Evolutionary conservation across 345 rosid genomes (phyloP).

Genomic region (Eucalyptus grandis): DNA sequence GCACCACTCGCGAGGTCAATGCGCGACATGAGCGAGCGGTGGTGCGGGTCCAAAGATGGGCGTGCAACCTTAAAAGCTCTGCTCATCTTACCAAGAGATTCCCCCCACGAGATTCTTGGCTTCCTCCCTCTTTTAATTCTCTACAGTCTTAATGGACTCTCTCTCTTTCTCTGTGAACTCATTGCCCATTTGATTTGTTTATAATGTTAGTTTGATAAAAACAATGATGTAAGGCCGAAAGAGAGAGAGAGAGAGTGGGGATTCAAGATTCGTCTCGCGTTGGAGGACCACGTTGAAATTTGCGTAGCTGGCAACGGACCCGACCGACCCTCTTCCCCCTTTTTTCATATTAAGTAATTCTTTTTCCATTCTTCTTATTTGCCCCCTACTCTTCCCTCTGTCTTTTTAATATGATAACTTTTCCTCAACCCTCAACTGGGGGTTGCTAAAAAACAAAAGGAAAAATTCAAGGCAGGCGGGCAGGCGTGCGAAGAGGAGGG

Average conservation of each 20-base stretch:
- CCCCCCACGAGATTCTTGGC: neutral
- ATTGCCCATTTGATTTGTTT: neutral
- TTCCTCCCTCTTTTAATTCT: neutral
- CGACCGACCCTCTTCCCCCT: neutral
- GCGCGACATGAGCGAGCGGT: neutral
- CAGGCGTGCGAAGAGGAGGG: neutral
- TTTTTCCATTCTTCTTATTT: too few relatives aligned
- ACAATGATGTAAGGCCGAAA: neutral
- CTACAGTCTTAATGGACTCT: neutral
- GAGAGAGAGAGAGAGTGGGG: neutral
- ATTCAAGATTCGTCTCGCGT: neutral
- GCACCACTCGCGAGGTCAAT: neutral
- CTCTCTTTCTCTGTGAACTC: neutral
- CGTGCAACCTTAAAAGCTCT: neutral
- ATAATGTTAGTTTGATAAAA: neutral
- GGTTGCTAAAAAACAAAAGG: neutral
- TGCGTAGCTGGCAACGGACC: neutral
- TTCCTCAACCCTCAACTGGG: neutral
- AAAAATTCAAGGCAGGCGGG: neutral
- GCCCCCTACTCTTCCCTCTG: neutral
- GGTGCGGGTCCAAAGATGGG: neutral
- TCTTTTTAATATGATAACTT: neutral
- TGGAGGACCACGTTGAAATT: neutral
- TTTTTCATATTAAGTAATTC: too few relatives aligned
- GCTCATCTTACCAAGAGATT: neutral